These are phyloP conservation scores for Lasiosphaeris hirsuta DNA, from an alignment of 495 filamentous ascomycete genomes.

Conservation along the genomic window DNA sequence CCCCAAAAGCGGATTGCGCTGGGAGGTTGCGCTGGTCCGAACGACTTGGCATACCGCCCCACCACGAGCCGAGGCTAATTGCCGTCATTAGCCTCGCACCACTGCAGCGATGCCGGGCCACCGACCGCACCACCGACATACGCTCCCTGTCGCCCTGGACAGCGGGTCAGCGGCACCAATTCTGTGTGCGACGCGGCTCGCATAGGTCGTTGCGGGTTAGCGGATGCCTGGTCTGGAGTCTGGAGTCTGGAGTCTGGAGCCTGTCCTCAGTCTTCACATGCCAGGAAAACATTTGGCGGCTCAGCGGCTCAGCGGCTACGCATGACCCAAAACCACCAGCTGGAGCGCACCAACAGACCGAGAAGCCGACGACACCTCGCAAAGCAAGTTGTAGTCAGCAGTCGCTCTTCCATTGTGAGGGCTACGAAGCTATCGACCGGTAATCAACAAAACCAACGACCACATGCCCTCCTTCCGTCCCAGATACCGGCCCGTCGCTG, in stretches of 20 bases:
- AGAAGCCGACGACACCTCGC: neutral
- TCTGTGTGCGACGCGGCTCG: slow-evolving; percentile 2
- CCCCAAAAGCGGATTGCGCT: neutral
- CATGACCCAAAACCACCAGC: neutral
- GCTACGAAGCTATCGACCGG: neutral
- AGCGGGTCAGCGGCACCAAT: slow-evolving; percentile 22
- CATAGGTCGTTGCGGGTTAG: slow-evolving; percentile 20
- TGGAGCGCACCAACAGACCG: neutral
- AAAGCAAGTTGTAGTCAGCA: neutral
- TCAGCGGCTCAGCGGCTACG: too few relatives aligned
- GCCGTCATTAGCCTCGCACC: slow-evolving; percentile 22
- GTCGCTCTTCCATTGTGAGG: neutral
- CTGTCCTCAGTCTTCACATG: slow-evolving; percentile 26
- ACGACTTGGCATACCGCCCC: slow-evolving; percentile 12
- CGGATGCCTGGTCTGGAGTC: slow-evolving; percentile 10
- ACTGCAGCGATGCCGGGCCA: slow-evolving; percentile 6
- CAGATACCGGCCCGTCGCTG: neutral
- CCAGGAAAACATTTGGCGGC: slow-evolving; percentile 5
- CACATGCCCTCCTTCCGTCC: neutral
- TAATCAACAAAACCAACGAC: neutral
- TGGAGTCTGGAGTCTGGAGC: slow-evolving; percentile 9
- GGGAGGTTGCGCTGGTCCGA: slow-evolving; percentile 22
- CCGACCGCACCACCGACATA: neutral
- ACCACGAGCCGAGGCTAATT: slow-evolving; percentile 35
- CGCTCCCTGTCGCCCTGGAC: neutral